Evolutionary conservation across 805 yeast genomes (phyloP).

Genomic region (Candida krabiensis): DNA sequence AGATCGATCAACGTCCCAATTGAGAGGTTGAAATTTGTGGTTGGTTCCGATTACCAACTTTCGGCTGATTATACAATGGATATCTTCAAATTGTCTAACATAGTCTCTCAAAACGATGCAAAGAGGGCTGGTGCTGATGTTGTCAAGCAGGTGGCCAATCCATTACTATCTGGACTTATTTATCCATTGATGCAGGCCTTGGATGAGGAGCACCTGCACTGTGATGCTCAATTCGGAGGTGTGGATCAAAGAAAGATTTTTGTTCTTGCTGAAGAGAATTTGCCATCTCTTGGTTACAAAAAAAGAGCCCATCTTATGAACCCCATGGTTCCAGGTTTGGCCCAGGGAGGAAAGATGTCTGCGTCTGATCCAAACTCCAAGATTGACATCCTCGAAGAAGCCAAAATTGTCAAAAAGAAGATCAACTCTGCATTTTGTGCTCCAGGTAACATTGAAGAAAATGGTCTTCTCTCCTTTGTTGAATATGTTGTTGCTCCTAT

Average conservation of each 20-base stretch:
- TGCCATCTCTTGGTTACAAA: constrained; percentile 84
- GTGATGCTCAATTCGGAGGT: constrained; percentile 97
- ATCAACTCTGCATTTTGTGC: constrained; percentile 91
- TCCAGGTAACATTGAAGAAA: constrained; percentile 88
- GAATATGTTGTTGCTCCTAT: constrained; percentile 86
- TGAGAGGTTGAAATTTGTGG: constrained; percentile 78
- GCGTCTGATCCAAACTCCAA: constrained; percentile 98
- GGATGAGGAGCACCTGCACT: constrained; percentile 86
- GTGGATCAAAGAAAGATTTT: constrained; percentile 98
- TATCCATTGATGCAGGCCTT: constrained; percentile 99
- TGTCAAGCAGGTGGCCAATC: constrained; percentile 95
- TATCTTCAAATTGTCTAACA: constrained; percentile 78
- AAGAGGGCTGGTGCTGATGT: constrained; percentile 99
- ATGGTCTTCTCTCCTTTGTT: constrained; percentile 85
- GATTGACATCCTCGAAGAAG: constrained; percentile 88
- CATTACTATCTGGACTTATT: constrained; percentile 87
- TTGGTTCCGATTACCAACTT: constrained; percentile 90
- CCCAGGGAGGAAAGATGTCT: constrained; percentile 98
- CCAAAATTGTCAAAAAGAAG: constrained; percentile 86
- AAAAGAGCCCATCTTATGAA: constrained; percentile 99
- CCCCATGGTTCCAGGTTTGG: constrained; percentile 97
- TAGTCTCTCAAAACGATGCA: constrained; percentile 92
- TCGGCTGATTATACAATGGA: constrained; percentile 81
- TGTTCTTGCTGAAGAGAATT: constrained; percentile 93
- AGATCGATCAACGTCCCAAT: constrained; percentile 87